Percentiles rank a stretch among this genome's conserved stretches.
phyloP scores from a whole-genome alignment of 495 filamentous ascomycete species.

The Aeminium ludgeri region DNA sequence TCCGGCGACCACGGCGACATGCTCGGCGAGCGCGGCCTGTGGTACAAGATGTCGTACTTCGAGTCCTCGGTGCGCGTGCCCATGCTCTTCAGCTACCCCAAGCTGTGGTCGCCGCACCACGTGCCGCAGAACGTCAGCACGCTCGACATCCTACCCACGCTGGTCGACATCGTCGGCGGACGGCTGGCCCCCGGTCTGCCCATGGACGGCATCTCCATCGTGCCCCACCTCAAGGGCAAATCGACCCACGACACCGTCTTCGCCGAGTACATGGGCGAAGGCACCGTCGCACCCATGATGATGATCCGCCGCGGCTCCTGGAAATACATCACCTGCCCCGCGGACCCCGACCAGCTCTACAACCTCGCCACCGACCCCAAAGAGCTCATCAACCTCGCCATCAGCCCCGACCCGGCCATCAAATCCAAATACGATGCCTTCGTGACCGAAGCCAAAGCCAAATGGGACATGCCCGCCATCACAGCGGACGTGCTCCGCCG shows the following conservation, averaged over 20 bases:
- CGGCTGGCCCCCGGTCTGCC: slow-evolving; percentile 45
- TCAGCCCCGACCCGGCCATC: slow-evolving; percentile 30
- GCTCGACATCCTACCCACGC: slow-evolving; percentile 68
- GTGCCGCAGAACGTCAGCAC: slow-evolving; percentile 67
- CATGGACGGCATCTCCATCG: slow-evolving; percentile 58
- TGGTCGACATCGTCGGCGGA: slow-evolving; percentile 60
- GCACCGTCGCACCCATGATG: slow-evolving; percentile 68
- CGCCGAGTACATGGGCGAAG: slow-evolving; percentile 80
- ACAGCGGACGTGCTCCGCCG: slow-evolving; percentile 48
- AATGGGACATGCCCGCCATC: slow-evolving; percentile 63
- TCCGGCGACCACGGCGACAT: slow-evolving; percentile 84
- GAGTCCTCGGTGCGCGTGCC: slow-evolving; percentile 73
- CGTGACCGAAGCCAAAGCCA: slow-evolving; percentile 41
- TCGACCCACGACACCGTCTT: slow-evolving; percentile 56
- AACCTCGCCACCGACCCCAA: slow-evolving; percentile 55
- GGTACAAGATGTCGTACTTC: slow-evolving; percentile 93
- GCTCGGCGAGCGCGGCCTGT: slow-evolving; percentile 74
- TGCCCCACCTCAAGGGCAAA: slow-evolving; percentile 49
- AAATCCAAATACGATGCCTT: slow-evolving; percentile 40
- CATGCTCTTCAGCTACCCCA: slow-evolving; percentile 57
- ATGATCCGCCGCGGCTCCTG: slow-evolving; percentile 73
- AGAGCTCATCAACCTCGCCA: slow-evolving; percentile 54
- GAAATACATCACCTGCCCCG: slow-evolving; percentile 70
- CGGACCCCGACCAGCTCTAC: slow-evolving; percentile 65
- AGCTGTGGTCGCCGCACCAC: slow-evolving; percentile 46